Evolutionary conservation across 768 basidiomycete genomes (phyloP).

Genomic region (Panus rudis): DNA sequence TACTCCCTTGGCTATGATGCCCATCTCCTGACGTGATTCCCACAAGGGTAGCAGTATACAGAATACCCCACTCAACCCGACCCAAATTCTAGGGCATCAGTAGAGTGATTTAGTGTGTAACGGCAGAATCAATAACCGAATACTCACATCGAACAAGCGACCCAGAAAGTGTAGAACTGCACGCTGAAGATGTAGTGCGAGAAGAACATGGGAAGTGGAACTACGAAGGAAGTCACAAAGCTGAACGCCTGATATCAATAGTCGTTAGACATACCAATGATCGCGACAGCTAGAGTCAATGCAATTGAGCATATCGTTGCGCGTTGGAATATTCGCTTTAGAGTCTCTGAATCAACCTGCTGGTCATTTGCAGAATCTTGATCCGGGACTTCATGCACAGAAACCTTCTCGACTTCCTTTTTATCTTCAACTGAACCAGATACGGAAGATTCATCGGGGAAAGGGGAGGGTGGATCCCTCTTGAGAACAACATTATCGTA

Average conservation of each 20-base stretch:
- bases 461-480: not conserved
- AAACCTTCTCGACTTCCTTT: slow-evolving; percentile 10
- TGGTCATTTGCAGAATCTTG: not conserved
- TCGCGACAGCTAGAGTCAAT: slow-evolving; percentile 21
- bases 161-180: slow-evolving; percentile 28
- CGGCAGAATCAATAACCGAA: not conserved
- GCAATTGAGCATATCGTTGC: slow-evolving; percentile 24
- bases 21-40: slow-evolving; percentile 5
- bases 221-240: slow-evolving; percentile 7
- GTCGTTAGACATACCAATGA: slow-evolving; percentile 17
- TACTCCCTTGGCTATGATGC: slow-evolving; percentile 2
- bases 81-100: slow-evolving; percentile 3
- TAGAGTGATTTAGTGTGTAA: not conserved
- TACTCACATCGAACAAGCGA: slow-evolving; percentile 26
- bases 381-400: slow-evolving; percentile 1
- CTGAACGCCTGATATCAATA: not conserved
- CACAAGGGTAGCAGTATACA: slow-evolving; percentile 8
- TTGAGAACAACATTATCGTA: slow-evolving; percentile 20
- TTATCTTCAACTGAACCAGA: not conserved
- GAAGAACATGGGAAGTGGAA: slow-evolving; percentile 32
- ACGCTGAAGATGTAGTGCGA: slow-evolving; percentile 28
- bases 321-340: slow-evolving; percentile 21
- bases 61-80: slow-evolving; percentile 5
- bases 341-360: slow-evolving; percentile 5
- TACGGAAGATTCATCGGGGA: not conserved